Base-by-base conservation (phyloP, 106 monocot genomes). In the Acorus gramineus region DNA sequence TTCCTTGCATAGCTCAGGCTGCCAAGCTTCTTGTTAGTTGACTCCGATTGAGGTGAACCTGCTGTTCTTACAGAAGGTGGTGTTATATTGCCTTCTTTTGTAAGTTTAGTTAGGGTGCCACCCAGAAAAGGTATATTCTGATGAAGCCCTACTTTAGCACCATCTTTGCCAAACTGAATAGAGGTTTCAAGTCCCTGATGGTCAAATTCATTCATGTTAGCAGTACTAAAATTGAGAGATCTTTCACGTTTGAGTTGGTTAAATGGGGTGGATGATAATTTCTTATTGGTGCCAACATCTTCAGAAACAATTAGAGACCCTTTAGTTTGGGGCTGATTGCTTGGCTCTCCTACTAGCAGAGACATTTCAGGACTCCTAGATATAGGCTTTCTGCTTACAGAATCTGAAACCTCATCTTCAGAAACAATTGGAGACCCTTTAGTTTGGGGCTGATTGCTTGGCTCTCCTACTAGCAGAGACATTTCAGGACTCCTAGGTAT, bases 1-100 rank as follows among this genome's bases (percentile, higher is more conserved):
- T 69, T 84, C 52, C 73, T 74, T 10, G 71, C 65, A 65, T 78
- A 78, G 59, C 47, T 78, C 65, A 58, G 9, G 47, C 14, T 52
- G 47, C 62, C 69, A 5, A 53, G 59, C 42, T 73, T 76, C 66
- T 58, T 52, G 54, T 67, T 66, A 7, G 49, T n/a, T 60, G 56
- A 47, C 55, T 54, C 46, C 0, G 68, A 62, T 44, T 50, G 53
- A 55, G 66, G 46, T 45, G 47, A 57, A 5, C 46, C 42, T 54
- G 12, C 5, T 2, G 43, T 63, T 4, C 51, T 53, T 9, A 5
- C 8, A 71, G 42, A 14, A 54, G 73, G 57, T 8, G 52, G 44
- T 5, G 63, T 43, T 50, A 5, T 3, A 51, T 47, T 60, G 5
- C 28, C 49, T 43, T 69, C 60, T 44, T 14, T 58, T 13, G 58